Base-by-base conservation (phyloP, 108 stramenopile species). In the Skeletonema grethae region DNA sequence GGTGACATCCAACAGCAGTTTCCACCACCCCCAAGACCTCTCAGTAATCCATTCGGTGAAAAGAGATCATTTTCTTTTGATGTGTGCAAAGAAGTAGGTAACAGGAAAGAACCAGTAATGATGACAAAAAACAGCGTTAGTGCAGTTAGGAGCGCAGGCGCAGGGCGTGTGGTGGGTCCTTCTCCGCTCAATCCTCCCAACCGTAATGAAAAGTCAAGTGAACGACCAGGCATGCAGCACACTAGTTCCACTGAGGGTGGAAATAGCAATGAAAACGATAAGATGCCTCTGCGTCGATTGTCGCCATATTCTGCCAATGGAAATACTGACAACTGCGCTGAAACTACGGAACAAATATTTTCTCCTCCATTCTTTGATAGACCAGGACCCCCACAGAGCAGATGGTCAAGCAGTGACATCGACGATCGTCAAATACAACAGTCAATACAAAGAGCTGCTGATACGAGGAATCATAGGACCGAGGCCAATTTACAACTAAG, bases 401-500 rank as follows among this genome's bases (percentile, higher is more conserved):
- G 25, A 28, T 6, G 16, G 46, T 48, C n/a, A 48, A 18, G 18
- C n/a, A 53, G 50, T 53, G 20, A 53, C 7, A 53, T 3, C 9
- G 50, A 53, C 9, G 50, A 53, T 22, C 50, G 22, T 53, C 50
- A 53, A 53, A 53, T 22, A 53, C 50, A 53, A 53, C 7, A 22
- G 8, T 53, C 41, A 43, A 43, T 43, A 43, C 13, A 43, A 43
- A 10, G 10, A n/a, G 41, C 41, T 43, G 41, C 4, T 43, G 41
- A 43, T 0, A 43, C n/a, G 41, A 43, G 41, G 15, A 10, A 43
- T 43, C 41, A 11, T 39, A 12, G 25, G 25, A 28, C 0, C 41
- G 41, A 43, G n/a, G n/a, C n/a, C 41, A 43, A 43, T 15, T 43
- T 43, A 43, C 0, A n/a, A n/a, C n/a, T 4, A 15, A 43, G 41